A percentile compares a stretch with the other conserved stretches of the same genome.
These are phyloP conservation scores for Schizosaccharomyces octosporus DNA, from an alignment of 805 yeast genomes.

Conservation along the genomic window DNA sequence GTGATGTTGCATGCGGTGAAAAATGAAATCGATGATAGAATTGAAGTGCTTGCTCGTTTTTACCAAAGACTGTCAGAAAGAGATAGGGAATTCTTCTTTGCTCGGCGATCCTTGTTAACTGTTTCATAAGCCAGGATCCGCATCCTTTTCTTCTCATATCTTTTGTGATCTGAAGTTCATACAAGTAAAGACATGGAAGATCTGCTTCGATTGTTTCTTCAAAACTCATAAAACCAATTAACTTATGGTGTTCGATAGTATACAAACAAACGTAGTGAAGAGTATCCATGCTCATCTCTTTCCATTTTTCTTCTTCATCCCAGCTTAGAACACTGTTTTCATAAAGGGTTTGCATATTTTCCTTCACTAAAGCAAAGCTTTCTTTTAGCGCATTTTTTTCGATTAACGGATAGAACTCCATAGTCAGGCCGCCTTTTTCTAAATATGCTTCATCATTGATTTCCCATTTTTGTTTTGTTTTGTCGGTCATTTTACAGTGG, in stretches of 20 bases:
- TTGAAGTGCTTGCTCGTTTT: neutral
- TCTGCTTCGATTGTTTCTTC: neutral
- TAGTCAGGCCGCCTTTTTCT: neutral
- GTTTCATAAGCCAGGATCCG: neutral
- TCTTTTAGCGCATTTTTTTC: neutral
- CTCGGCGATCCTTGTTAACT: neutral
- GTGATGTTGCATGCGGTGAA: neutral
- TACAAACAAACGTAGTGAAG: neutral
- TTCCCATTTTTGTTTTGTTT: too few species aligned
- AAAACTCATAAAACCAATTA: neutral
- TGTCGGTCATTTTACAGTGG: too few species aligned
- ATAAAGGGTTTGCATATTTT: neutral
- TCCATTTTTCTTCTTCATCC: neutral
- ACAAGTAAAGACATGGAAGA: neutral
- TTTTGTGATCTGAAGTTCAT: neutral
- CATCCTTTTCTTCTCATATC: neutral
- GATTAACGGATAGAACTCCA: neutral
- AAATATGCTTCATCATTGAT: neutral
- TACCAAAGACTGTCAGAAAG: neutral
- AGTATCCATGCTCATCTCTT: neutral
- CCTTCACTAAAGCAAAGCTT: neutral
- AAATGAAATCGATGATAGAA: neutral
- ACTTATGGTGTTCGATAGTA: neutral
- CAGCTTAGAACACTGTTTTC: neutral
- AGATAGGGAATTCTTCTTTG: neutral